A percentile compares a stretch with the other conserved stretches of the same genome.
phyloP scores from a whole-genome alignment of 441 rosid species.

The Arabidopsis lyrata region DNA sequence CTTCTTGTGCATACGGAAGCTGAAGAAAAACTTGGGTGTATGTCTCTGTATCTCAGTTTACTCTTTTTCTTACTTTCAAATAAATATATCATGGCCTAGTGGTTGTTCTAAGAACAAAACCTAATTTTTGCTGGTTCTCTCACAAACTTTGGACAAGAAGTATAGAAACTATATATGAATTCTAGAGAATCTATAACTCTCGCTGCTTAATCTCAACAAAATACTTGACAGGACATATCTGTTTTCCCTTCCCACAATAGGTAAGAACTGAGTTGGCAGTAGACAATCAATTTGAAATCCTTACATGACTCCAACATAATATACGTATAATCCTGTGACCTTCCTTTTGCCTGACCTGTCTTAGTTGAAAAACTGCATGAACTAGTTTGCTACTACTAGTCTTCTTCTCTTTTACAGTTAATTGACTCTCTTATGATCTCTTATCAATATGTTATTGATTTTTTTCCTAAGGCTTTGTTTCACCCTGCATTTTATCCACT shows the following conservation, averaged over 20 bases:
- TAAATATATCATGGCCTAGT: background rate
- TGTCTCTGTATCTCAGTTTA: slow-evolving; percentile 42
- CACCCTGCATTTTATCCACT: background rate
- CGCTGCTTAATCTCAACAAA: background rate
- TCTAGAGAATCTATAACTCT: background rate
- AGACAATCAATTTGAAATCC: background rate
- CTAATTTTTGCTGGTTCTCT: background rate
- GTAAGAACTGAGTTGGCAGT: background rate
- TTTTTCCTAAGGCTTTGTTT: background rate
- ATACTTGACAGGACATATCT: background rate
- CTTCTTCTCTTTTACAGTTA: background rate
- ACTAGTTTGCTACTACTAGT: background rate
- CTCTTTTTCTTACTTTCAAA: background rate
- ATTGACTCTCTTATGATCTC: background rate
- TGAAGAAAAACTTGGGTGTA: slow-evolving; percentile 84
- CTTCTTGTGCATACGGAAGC: slow-evolving; percentile 80
- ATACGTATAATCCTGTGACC: background rate
- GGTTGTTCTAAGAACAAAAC: background rate
- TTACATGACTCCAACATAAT: background rate
- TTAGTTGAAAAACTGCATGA: background rate
- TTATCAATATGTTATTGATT: background rate
- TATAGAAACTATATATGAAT: background rate
- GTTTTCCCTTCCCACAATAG: background rate
- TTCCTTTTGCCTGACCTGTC: background rate
- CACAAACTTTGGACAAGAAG: background rate